A percentile compares a stretch with the other conserved stretches of the same genome.
Conservation (phyloP, 164 flowering plant genomes). For the Umbilicus rupestris region DNA sequence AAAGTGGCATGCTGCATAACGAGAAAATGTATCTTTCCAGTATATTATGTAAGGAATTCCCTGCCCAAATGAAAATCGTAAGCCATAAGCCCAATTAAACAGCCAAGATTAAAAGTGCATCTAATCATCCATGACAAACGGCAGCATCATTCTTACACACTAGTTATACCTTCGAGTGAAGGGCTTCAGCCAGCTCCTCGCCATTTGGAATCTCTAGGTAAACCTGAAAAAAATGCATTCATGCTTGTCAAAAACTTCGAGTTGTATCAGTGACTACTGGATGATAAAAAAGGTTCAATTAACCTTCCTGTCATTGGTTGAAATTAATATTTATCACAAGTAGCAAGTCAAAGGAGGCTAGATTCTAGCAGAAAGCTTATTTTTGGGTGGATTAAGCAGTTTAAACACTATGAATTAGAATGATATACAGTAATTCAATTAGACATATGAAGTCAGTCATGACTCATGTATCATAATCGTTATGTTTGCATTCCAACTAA, state of each 20-base stretch:
- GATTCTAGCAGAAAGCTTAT: no score
- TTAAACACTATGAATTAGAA: no score
- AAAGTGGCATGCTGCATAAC: conserved; percentile 15
- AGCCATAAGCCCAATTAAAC: background rate
- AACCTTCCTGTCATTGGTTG: no score
- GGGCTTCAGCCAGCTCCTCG: conserved; percentile 66
- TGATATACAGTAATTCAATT: no score
- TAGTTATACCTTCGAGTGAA: conserved; percentile 39
- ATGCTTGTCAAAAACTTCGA: background rate
- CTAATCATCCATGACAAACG: background rate
- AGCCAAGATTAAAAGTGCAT: background rate
- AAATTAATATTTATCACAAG: no score
- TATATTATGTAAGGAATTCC: conserved; percentile 67
- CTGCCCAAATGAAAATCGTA: conserved; percentile 30
- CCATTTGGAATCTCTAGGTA: conserved; percentile 81
- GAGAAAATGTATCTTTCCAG: conserved; percentile 13
- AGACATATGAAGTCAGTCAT: no score
- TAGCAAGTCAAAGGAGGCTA: no score
- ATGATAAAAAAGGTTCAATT: no score
- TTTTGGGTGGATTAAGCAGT: no score
- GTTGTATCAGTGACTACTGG: no score
- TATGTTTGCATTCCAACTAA: no score
- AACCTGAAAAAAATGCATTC: conserved; percentile 32
- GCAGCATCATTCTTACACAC: background rate
- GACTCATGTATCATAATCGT: no score